These are phyloP conservation scores for Diaporthe citri DNA, from an alignment of 2,329 filamentous ascomycete genomes.

Conservation along the genomic window DNA sequence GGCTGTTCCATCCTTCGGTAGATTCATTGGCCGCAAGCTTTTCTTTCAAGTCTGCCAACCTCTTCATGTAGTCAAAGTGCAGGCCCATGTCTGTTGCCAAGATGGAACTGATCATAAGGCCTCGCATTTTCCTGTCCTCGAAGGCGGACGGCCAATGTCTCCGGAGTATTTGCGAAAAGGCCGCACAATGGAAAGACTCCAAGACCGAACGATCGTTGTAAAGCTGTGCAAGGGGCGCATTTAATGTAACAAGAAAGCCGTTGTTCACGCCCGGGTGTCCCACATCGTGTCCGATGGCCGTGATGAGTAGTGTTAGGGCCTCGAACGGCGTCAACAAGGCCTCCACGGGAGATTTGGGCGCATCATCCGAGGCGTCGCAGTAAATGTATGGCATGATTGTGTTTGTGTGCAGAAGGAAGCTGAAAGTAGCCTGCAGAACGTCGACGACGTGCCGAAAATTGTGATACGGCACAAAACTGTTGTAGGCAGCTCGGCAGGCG, in stretches of 20 bases:
- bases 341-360: constrained; percentile 74
- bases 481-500: constrained; percentile 93
- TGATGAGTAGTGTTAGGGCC: constrained; percentile 88
- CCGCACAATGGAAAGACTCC: constrained; percentile 97
- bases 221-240: constrained; percentile 91
- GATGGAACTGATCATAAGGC: constrained; percentile 97
- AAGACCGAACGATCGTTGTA: constrained; percentile 98
- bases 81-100: constrained; percentile 97
- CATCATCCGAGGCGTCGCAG: constrained; percentile 51
- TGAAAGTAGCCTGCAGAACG: constrained; percentile 92
- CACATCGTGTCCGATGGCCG: constrained; percentile 98
- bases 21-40: constrained; percentile 77
- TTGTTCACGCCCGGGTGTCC: constrained; percentile 99
- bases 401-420: constrained; percentile 86
- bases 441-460: constrained; percentile 98
- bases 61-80: constrained; percentile 97
- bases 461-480: constrained; percentile 95
- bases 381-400: constrained; percentile 74
- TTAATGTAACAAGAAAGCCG: constrained; percentile 91
- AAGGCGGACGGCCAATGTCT: constrained; percentile 91
- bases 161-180: constrained; percentile 94
- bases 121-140: constrained; percentile 82
- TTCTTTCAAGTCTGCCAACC: constrained; percentile 82
- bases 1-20: constrained; percentile 81
- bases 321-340: constrained; percentile 87